phyloP scores from a whole-genome alignment of 768 basidiomycete species.

The Phlegmacium glaucopus region DNA sequence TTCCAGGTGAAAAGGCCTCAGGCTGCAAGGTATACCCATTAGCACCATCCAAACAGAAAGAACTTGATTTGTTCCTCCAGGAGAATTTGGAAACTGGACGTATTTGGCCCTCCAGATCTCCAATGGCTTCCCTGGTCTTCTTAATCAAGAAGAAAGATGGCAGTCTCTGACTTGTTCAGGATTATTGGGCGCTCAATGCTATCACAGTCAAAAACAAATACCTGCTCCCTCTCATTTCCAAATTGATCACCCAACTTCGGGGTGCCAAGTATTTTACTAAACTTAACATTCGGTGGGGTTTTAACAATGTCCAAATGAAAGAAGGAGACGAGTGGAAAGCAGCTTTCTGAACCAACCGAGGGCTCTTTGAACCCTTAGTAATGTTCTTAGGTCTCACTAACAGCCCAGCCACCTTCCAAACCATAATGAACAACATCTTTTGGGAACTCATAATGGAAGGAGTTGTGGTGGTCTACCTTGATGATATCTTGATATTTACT shows the following conservation, averaged over 20 bases:
- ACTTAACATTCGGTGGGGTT: no score
- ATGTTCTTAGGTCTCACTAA: slow-evolving; percentile 39
- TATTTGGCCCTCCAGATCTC: slow-evolving; percentile 9
- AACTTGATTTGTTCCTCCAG: slow-evolving; percentile 21
- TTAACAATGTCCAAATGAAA: no score
- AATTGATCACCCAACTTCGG: slow-evolving; percentile 31
- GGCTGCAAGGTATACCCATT: slow-evolving; percentile 18
- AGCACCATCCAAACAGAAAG: slow-evolving; percentile 14
- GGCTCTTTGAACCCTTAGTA: slow-evolving; percentile 25
- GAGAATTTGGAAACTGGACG: slow-evolving; percentile 14
- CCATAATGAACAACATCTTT: slow-evolving; percentile 41
- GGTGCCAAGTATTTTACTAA: no score
- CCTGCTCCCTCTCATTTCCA: slow-evolving; percentile 30
- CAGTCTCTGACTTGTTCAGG: slow-evolving; percentile 19
- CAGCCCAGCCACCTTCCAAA: slow-evolving; percentile 29
- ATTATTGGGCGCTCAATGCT: slow-evolving; percentile 29
- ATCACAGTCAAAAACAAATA: slow-evolving; percentile 30
- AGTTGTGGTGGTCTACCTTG: slow-evolving; percentile 35
- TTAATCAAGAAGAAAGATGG: slow-evolving; percentile 14
- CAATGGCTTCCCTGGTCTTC: slow-evolving; percentile 4
- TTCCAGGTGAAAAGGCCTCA: slow-evolving; percentile 28
- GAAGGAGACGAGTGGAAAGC: no score
- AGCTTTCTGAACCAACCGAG: no score
- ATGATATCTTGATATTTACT: slow-evolving; percentile 40
- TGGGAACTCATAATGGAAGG: slow-evolving; percentile 22